Evolutionary conservation across 176 grass and related monocot species (phyloP).

Genomic region (Carex myosuroides): DNA sequence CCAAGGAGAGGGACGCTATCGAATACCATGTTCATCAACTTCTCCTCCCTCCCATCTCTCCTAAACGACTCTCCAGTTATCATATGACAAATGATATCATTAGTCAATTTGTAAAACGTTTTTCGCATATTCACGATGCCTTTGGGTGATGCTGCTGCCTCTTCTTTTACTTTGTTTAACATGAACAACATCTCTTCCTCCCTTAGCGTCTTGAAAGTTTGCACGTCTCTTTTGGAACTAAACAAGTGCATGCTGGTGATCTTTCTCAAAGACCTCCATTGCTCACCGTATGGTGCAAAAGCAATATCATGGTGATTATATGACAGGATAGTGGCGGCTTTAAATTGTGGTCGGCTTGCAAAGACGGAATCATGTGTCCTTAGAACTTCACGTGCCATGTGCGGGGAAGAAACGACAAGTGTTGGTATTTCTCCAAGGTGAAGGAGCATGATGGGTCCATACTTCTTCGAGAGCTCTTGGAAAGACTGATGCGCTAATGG

Average conservation of each 20-base stretch:
- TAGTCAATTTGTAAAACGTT: background rate
- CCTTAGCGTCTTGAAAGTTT: constrained; percentile 11
- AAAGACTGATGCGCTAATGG: background rate
- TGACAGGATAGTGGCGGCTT: constrained; percentile 36
- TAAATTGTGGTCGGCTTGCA: constrained; percentile 21
- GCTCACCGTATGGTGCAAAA: constrained; percentile 46
- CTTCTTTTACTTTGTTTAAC: background rate
- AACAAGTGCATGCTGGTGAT: constrained; percentile 7
- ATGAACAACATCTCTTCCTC: constrained; percentile 9
- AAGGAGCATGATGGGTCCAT: constrained; percentile 26
- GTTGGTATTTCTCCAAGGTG: constrained; percentile 17
- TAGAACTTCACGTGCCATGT: constrained; percentile 21
- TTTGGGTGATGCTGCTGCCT: background rate
- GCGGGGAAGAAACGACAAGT: background rate
- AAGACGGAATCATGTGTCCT: background rate
- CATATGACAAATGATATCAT: constrained; percentile 12
- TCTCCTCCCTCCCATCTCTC: background rate
- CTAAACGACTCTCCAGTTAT: constrained; percentile 8
- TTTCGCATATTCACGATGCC: background rate
- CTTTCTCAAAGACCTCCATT: constrained; percentile 44
- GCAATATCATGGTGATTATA: constrained; percentile 51
- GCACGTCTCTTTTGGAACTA: constrained; percentile 5
- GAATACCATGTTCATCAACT: constrained; percentile 8
- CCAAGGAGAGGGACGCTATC: too few species aligned
- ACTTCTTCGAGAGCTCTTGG: background rate